Base-by-base conservation (phyloP, 1,284 basidiomycete genomes). In the Pterulicium gracile region DNA sequence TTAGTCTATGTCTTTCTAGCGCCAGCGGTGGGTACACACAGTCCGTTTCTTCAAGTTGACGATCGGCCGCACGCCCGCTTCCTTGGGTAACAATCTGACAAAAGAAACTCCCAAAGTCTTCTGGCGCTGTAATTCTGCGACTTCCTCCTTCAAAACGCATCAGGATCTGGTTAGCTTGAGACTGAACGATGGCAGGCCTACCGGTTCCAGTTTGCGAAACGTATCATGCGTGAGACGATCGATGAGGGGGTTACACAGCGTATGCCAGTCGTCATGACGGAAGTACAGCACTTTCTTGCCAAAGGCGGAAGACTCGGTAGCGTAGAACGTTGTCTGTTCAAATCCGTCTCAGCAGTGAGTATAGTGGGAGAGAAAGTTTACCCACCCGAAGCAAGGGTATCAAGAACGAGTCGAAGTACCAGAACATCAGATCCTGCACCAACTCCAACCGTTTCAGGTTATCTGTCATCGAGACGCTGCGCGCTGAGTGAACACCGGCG, bases 241-340 rank as follows among this genome's bases (percentile, higher is more conserved):
- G 14, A 96, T 69, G 18, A 97, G 70, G 0, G 96, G 96, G 1
- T 70, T 66, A 47, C 89, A 93, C 3, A 97, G 70, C 2, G 64
- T 67, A n/a, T 75, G 69, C 96, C 96, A 99, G 54, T 95, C 92
- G 48, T 94, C 91, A 49, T 97, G 92, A 4, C 91, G 77, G 58
- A 96, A 98, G 61, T 95, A 99, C 0, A 98, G 67, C 0, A 93
- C 76, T 44, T 81, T 78, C 53, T 95, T 90, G n/a, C 85, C 74
- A 53, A 86, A 92, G 1, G 83, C 85, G 3, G 86, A 82, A 0
- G 94, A 91, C 54, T 98, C 92, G 0, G 96, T 98, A 35, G 89
- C 74, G 60, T 97, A 98, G 65, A 98, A 99, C 0, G 85, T 85
- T 0, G 90, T 91, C 88, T 96, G 50, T 3, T 40, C 34, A 21